Conservation (phyloP, 345 rosid species). For the Adansonia digitata region DNA sequence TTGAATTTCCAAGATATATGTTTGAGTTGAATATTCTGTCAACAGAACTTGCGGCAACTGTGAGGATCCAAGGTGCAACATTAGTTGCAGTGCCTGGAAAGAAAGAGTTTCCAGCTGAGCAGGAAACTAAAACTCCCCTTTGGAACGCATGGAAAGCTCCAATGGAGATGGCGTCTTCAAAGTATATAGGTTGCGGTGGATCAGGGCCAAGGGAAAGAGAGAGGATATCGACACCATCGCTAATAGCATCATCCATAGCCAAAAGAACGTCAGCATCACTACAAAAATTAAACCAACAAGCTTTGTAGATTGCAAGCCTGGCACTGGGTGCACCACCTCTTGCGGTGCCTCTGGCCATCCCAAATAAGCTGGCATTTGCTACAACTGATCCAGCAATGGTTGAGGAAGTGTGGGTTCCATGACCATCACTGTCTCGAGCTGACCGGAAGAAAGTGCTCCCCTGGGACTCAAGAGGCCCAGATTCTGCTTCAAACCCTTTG, state of each 20-base stretch:
- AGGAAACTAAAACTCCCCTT: constrained; percentile 39
- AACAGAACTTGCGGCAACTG: constrained; percentile 45
- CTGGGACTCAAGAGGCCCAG: constrained; percentile 33
- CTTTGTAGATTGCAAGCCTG: constrained; percentile 48
- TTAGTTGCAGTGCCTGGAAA: constrained; percentile 27
- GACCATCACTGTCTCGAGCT: constrained; percentile 39
- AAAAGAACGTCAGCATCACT: constrained; percentile 38
- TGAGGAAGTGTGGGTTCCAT: constrained; percentile 43
- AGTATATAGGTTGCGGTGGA: constrained; percentile 36
- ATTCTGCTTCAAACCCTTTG: constrained; percentile 36
- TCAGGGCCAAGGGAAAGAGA: constrained; percentile 15
- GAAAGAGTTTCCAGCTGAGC: constrained; percentile 36
- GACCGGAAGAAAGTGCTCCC: constrained; percentile 32
- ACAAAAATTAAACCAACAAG: constrained; percentile 29
- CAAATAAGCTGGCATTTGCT: constrained; percentile 33
- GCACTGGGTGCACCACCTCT: constrained; percentile 47
- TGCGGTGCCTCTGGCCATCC: constrained; percentile 46
- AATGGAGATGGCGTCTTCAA: constrained; percentile 24
- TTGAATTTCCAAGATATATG: constrained; percentile 10
- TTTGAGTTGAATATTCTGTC: constrained; percentile 32
- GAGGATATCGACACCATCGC: constrained; percentile 6
- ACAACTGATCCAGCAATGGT: constrained; percentile 36
- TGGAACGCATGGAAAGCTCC: constrained; percentile 48
- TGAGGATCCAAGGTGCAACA: constrained; percentile 54
- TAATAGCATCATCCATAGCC: constrained; percentile 41